phyloP scores from a whole-genome alignment of 306 rosid genomes.

The Prunus davidiana region DNA sequence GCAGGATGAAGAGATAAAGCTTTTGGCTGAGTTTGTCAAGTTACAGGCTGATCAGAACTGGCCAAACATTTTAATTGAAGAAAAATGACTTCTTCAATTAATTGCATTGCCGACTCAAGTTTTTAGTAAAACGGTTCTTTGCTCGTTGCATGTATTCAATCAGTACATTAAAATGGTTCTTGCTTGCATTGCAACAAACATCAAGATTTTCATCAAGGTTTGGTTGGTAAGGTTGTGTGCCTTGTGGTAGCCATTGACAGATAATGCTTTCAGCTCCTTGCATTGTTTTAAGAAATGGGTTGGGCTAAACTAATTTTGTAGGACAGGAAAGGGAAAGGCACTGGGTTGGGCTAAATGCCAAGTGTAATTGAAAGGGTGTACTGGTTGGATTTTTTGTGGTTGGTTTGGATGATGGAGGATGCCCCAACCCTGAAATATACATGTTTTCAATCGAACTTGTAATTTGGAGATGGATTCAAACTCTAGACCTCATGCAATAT shows the following conservation, averaged over 20 bases:
- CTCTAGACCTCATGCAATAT: no score
- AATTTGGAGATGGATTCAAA: no score
- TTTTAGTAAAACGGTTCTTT: background rate
- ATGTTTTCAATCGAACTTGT: no score
- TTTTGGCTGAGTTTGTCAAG: conserved; percentile 83
- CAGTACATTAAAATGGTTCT: background rate
- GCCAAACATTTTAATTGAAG: conserved; percentile 41
- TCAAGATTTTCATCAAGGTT: no score
- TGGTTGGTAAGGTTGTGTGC: no score
- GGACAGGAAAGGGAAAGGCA: background rate
- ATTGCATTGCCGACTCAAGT: conserved; percentile 1
- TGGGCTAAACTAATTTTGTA: background rate
- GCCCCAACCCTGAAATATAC: background rate
- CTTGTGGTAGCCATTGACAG: no score
- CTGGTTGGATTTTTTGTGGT: background rate
- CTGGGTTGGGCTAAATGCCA: background rate
- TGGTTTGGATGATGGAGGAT: background rate
- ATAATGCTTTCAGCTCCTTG: no score
- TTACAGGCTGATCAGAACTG: conserved; percentile 88
- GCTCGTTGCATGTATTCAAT: background rate
- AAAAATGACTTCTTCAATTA: conserved; percentile 41
- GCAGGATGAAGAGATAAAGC: conserved; percentile 78
- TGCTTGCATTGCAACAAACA: no score
- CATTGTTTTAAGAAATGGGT: background rate
- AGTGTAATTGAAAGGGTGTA: background rate